These are phyloP conservation scores for Fomes fomentarius DNA, from an alignment of 1,284 basidiomycete genomes.

Conservation along the genomic window DNA sequence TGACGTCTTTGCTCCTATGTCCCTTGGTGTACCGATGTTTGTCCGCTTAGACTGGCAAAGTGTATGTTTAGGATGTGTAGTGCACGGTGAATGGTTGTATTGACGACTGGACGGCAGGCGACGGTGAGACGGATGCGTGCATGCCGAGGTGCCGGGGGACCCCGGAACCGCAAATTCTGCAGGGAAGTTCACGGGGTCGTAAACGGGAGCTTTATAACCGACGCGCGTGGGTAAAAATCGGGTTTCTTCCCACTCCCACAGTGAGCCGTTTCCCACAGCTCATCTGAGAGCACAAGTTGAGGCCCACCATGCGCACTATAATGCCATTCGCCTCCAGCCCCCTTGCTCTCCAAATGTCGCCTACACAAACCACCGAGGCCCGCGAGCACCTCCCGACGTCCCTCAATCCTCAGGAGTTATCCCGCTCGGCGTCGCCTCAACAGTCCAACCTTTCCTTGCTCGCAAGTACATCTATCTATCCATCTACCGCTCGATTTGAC, in stretches of 20 bases:
- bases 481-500: conserved; percentile 24
- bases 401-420: conserved; percentile 37
- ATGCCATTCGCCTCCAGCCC: conserved; percentile 36
- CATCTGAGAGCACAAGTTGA: conserved; percentile 27
- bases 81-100: neutral
- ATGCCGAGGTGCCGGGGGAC: conserved; percentile 31
- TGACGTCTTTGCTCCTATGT: conserved; percentile 11
- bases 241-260: conserved; percentile 42
- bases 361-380: conserved; percentile 39
- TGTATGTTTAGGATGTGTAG: conserved; percentile 2
- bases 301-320: conserved; percentile 39
- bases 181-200: conserved; percentile 32
- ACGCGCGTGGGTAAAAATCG: conserved; percentile 38
- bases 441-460: conserved; percentile 44
- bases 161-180: conserved; percentile 23
- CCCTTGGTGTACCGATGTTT: neutral
- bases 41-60: neutral
- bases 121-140: neutral
- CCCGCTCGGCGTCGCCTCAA: conserved; percentile 42
- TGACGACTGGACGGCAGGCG: neutral
- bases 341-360: conserved; percentile 47
- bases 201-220: conserved; percentile 37
- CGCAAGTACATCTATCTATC: conserved; percentile 42
- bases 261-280: conserved; percentile 35
- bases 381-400: conserved; percentile 36